Evolutionary conservation across 495 filamentous ascomycete species (phyloP), one percentile per base, ranked within the genome.

Genomic region (Ramalina intermedia): DNA sequence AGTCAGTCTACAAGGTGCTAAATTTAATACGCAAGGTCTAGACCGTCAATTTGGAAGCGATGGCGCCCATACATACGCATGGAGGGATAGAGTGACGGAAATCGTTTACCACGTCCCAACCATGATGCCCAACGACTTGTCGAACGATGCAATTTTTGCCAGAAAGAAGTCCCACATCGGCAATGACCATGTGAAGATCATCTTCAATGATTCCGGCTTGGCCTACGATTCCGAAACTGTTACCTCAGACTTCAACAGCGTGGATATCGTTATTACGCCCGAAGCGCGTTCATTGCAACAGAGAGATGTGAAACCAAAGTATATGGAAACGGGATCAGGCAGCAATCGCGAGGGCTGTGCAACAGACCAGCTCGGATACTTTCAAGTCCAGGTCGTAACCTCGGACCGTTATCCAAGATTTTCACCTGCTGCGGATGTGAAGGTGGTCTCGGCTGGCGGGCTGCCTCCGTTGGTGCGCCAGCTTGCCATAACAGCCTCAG

Each of bases 181-280:
- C 37, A 99, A 99, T 58, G 94, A 99, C 66, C 93, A 82, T 57
- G 93, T 99, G 54, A 96, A 93, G 57, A 94, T 99, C 56, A 80
- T 99, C 43, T 99, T 88, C 69, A 99, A 99, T 61, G 84, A 91
- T 50, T 95, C 89, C 14, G 90, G 94, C 21, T 59, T 76, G 23
- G 80, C 85, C 0, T 96, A 94, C 70, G 72, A 76, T 47, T 93
- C 95, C 57, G 79, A 94, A 62, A 95, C 87, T 4, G 89, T 99
- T 51, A 86, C 86, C 0, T 89, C 85, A 0, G 82, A 86, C 53
- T 94, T 96, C 70, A 95, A 95, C 62, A 91, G 80, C 53, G 86
- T 96, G 64, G 86, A 94, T 65, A 96, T 99, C 54, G 80, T 96
- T 54, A 87, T 99, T 59, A 85, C 84, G 2, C 93, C 93, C 0